Evolutionary conservation across 495 filamentous ascomycete genomes (phyloP).

Genomic region (Penicillium daleae): DNA sequence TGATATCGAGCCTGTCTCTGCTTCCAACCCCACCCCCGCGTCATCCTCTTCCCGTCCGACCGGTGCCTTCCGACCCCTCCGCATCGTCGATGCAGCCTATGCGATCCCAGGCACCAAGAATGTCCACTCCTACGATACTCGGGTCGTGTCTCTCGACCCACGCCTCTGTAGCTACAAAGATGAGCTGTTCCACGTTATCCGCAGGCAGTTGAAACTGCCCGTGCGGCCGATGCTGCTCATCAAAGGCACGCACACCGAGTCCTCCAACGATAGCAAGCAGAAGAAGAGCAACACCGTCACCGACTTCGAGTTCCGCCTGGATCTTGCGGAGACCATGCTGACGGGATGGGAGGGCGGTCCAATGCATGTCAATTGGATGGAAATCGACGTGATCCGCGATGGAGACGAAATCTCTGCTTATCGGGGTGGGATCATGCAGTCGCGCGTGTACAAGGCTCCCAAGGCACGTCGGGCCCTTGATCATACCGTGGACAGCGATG

Average conservation of each 20-base stretch:
- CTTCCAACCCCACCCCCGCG: neutral
- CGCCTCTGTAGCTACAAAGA: constrained; percentile 27
- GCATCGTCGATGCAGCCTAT: constrained; percentile 29
- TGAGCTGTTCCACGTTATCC: constrained; percentile 33
- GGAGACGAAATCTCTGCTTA: constrained; percentile 31
- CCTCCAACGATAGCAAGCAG: constrained; percentile 31
- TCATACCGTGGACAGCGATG: constrained; percentile 17
- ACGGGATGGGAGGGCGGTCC: constrained; percentile 31
- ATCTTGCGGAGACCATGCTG: constrained; percentile 40
- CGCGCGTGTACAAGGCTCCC: constrained; percentile 28
- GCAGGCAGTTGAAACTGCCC: constrained; percentile 39
- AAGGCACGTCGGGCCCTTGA: neutral
- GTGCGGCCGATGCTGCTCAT: constrained; percentile 41
- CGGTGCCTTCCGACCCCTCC: constrained; percentile 11
- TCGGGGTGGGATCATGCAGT: constrained; percentile 34
- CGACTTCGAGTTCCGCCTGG: constrained; percentile 47
- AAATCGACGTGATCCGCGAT: constrained; percentile 31
- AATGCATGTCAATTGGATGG: constrained; percentile 23
- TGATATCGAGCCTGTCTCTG: constrained; percentile 10
- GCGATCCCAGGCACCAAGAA: constrained; percentile 19
- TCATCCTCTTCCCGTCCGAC: neutral
- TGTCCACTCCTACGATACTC: constrained; percentile 17
- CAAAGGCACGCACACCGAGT: constrained; percentile 39
- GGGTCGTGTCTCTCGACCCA: constrained; percentile 33
- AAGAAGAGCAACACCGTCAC: constrained; percentile 35